Evolutionary conservation across 176 grass and related monocot genomes (phyloP), one percentile per base, ranked within the genome.

Genomic region (Puccinellia tenuiflora): DNA sequence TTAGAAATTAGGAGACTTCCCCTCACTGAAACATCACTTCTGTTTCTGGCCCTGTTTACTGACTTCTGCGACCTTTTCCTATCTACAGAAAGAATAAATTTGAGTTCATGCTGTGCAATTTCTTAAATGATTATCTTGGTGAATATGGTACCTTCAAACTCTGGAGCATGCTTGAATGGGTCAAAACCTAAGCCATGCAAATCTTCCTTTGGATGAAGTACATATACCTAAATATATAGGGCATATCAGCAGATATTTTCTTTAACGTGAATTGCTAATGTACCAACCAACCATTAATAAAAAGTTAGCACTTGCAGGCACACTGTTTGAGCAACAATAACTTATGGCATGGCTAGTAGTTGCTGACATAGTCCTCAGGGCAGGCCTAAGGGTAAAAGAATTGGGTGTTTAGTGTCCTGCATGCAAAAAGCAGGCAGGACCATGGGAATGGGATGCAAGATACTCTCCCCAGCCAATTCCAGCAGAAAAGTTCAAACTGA

Each of bases 101-200:
- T 78, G 30, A 77, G 69, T 31, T 53, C 31, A 75, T 43, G 22
- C 30, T 38, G 79, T 53, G 37, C 28, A 81, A 85, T 45, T 73
- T 50, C 5, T 3, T 5, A 59, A 61, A 77, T 48, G 34, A 28
- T 47, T 38, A 46, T 73, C 30, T 75, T 66, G 54, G 38, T 65
- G 46, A 90, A 64, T 24, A 76, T 48, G 68, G 46, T 81, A 98
- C 95, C 95, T 98, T 88, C 80, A 68, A 98, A 98, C 80, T 98
- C 96, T 75, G 96, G 96, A 45, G 96, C 92, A 93, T 91, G 87
- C 78, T 90, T 93, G 78, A 93, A 98, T 68, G 96, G 96, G 88
- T 98, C 96, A 83, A 88, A 98, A 85, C 96, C 92, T 84, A 98
- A 92, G 69, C 96, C 96, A 93, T 91, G 83, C 53, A 98, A 78